A percentile compares a stretch with the other conserved stretches of the same genome.
Evolutionary conservation across 306 rosid genomes (phyloP).

Genomic region (Arachis hypogaea): DNA sequence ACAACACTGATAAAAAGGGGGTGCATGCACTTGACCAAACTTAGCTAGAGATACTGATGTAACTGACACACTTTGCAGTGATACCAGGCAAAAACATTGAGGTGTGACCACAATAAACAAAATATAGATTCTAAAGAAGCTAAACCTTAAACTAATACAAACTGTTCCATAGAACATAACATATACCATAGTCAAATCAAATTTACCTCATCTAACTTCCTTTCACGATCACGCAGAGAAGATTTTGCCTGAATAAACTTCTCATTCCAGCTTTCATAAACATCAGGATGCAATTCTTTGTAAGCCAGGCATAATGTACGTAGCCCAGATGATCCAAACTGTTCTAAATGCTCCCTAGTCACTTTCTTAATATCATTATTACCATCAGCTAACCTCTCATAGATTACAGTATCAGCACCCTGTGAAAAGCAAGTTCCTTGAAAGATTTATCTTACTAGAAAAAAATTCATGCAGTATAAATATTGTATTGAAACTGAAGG

Average conservation of each 20-base stretch:
- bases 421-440: slow-evolving; percentile 45
- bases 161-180: not conserved
- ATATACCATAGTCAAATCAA: not conserved
- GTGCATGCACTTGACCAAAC: not conserved
- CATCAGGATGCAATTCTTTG: slow-evolving; percentile 62
- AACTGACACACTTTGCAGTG: not conserved
- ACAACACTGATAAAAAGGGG: too few relatives aligned
- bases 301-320: slow-evolving; percentile 80
- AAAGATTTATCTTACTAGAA: slow-evolving; percentile 32
- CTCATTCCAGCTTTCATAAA: slow-evolving; percentile 82
- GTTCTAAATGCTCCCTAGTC: slow-evolving; percentile 69
- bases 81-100: not conserved
- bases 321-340: slow-evolving; percentile 72
- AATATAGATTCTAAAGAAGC: not conserved
- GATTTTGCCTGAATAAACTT: slow-evolving; percentile 78
- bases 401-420: slow-evolving; percentile 83
- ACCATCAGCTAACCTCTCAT: slow-evolving; percentile 66
- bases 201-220: slow-evolving; percentile 79
- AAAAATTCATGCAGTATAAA: slow-evolving; percentile 22
- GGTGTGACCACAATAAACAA: not conserved
- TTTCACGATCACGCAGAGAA: slow-evolving; percentile 76
- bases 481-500: slow-evolving; percentile 23
- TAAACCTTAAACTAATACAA: not conserved
- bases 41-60: not conserved
- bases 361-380: slow-evolving; percentile 59